These are phyloP conservation scores for Kalmanozyma brasiliensis DNA, from an alignment of 1,284 basidiomycete genomes.

Conservation along the genomic window DNA sequence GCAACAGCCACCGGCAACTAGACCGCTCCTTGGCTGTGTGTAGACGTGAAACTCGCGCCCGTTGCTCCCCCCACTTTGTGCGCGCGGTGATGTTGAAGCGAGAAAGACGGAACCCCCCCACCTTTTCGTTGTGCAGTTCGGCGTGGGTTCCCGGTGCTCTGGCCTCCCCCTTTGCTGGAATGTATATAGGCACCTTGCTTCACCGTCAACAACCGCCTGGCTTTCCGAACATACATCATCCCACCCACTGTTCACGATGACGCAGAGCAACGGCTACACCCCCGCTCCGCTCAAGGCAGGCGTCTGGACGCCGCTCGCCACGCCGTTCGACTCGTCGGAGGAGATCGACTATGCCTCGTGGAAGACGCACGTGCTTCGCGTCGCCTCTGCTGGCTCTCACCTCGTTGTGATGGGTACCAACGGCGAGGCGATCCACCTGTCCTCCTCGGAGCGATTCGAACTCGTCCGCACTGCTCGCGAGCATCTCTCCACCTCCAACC, in stretches of 20 bases:
- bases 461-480: constrained; percentile 79
- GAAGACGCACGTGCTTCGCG: constrained; percentile 77
- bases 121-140: not conserved
- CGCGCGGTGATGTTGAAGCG: no score
- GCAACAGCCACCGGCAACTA: no score
- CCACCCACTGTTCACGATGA: constrained; percentile 11
- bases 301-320: constrained; percentile 84
- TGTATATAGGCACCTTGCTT: not conserved
- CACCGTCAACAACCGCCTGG: not conserved
- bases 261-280: constrained; percentile 31
- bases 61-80: constrained; percentile 1
- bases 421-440: constrained; percentile 82
- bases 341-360: constrained; percentile 82
- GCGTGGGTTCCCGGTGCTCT: no score
- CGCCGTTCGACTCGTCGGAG: constrained; percentile 82
- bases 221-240: not conserved
- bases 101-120: no score
- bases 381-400: constrained; percentile 78
- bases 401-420: constrained; percentile 84
- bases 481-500: constrained; percentile 77
- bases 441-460: constrained; percentile 76
- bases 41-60: no score
- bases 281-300: constrained; percentile 71
- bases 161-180: no score
- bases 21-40: no score